Base-by-base conservation (phyloP, 2,329 filamentous ascomycete genomes). In the Beauveria rudraprayagi region DNA sequence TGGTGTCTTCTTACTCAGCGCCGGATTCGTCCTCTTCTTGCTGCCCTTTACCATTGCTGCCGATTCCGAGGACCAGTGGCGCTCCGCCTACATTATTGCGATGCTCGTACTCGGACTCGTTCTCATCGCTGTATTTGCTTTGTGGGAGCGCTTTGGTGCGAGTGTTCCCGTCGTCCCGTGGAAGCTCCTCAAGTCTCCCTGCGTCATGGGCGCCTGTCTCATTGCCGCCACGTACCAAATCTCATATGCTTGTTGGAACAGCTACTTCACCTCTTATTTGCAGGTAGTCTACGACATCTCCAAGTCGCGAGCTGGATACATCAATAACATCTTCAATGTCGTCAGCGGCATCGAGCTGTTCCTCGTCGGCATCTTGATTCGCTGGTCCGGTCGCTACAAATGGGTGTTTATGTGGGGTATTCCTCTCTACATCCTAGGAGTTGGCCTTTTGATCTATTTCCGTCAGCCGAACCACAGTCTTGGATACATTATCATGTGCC, bases 1-100 rank as follows among this genome's bases (percentile, higher is more conserved):
- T 34, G 81, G 82, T 5, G 75, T 83, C 26, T 59, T 83, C 19
- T 70, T 85, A 5, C 56, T 83, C 65, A 73, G 77, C 34, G 71
- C 69, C 8, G 81, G 79, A 8, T 76, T 83, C 48, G 72, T 75
- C 8, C 69, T 84, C 28, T 79, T 87, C 65, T 71, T 86, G 34
- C 74, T 87, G 2, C 83, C 84, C 1, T 80, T 87, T 67, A 84
- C 76, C 19, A 72, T 86, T 22, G 76, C 76, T 16, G 70, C 73
- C 19, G 74, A 72, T 57, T 72, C 76, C 10, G 72, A 74, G 40
- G 67, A 76, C 61, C 24, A 61, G 22, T 81, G 77, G 78, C 69
- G 70, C 52, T 76, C 75, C 9, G 68, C 66, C 51, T 72, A 73
- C 62, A 80, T 82, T 62, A 74, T 81, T 47, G 67, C 72, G 19